Evolutionary conservation across 1,139 yeast genomes (phyloP).

Genomic region (Geotrichum klebahnii): DNA sequence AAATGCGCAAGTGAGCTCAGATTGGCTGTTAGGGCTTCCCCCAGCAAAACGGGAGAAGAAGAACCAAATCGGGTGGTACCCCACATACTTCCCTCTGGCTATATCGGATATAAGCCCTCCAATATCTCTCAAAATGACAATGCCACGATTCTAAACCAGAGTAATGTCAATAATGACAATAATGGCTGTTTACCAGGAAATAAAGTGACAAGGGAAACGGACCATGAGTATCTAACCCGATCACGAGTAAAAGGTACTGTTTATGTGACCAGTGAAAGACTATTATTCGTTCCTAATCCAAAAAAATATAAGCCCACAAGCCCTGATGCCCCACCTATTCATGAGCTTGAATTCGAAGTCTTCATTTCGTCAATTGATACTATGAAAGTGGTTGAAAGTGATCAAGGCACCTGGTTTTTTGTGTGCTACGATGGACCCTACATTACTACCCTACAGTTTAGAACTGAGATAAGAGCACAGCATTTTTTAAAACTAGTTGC

Average conservation of each 20-base stretch:
- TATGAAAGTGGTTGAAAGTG: conserved; percentile 33
- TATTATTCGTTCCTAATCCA: conserved; percentile 31
- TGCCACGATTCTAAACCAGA: no score
- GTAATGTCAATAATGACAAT: background rate
- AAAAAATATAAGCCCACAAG: background rate
- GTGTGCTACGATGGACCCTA: conserved; percentile 29
- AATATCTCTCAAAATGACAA: background rate
- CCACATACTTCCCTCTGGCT: background rate
- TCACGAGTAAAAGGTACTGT: conserved; percentile 29
- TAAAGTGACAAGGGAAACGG: conserved; percentile 16
- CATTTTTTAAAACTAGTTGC: conserved; percentile 34
- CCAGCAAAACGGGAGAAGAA: background rate
- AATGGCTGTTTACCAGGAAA: background rate
- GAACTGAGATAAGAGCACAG: conserved; percentile 29
- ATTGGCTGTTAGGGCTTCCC: background rate
- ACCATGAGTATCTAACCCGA: conserved; percentile 27
- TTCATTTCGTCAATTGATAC: conserved; percentile 29
- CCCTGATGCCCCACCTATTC: background rate
- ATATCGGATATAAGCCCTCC: background rate
- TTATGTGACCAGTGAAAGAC: conserved; percentile 35
- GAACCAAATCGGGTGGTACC: background rate
- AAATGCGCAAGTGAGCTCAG: conserved; percentile 17
- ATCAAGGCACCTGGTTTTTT: conserved; percentile 27
- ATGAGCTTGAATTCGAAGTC: conserved; percentile 29
- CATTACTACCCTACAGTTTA: conserved; percentile 33